These are phyloP conservation scores for Corylus heterophylla DNA, from an alignment of 306 rosid species.

Conservation along the genomic window DNA sequence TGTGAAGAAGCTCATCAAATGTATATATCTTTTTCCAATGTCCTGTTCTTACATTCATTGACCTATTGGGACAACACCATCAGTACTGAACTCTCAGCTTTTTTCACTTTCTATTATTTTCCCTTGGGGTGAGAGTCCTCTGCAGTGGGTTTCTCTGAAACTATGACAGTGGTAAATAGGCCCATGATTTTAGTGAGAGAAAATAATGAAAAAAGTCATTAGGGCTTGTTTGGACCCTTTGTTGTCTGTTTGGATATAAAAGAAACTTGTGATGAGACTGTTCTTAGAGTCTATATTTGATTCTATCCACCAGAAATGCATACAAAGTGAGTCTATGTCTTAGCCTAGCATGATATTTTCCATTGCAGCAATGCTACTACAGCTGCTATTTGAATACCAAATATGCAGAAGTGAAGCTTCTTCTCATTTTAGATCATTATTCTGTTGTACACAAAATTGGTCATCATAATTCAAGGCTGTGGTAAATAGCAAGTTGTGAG, in stretches of 20 bases:
- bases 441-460: background rate
- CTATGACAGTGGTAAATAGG: background rate
- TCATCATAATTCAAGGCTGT: background rate
- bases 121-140: background rate
- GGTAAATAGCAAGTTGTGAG: background rate
- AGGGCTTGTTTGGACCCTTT: background rate
- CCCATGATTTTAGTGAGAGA: background rate
- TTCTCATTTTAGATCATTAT: background rate
- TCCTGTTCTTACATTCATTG: constrained; percentile 9
- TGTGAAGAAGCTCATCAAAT: background rate
- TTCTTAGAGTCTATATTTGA: too few relatives aligned
- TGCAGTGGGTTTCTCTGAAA: background rate
- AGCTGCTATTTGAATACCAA: background rate
- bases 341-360: background rate
- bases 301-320: background rate
- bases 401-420: background rate
- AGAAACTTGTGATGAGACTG: background rate
- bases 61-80: background rate
- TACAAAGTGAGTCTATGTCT: background rate
- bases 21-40: background rate
- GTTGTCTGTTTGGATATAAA: background rate
- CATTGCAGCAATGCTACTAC: background rate
- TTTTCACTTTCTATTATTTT: background rate
- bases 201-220: background rate
- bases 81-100: background rate